Conservation (phyloP, 352 stramenopile species). For the Globisporangium okanoganense region DNA sequence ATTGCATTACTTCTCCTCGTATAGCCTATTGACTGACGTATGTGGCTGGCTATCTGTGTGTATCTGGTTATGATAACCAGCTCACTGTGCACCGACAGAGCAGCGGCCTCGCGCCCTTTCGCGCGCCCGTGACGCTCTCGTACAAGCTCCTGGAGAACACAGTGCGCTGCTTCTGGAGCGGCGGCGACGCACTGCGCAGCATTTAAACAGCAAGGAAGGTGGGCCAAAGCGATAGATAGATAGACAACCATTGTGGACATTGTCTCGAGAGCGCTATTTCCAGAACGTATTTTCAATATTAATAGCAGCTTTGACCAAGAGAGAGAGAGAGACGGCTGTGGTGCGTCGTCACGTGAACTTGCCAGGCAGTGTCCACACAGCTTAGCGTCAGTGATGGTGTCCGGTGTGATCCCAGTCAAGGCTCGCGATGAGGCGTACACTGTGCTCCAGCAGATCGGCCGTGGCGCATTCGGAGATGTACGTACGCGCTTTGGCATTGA, state of each 20-base stretch:
- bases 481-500: not conserved
- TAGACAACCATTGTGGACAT: not conserved
- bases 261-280: not conserved
- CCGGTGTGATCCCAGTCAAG: conserved; percentile 5
- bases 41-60: not conserved
- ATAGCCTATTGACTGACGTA: not conserved
- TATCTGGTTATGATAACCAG: conserved; percentile 16
- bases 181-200: conserved; percentile 25
- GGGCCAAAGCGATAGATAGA: not conserved
- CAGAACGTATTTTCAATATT: conserved; percentile 1
- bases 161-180: conserved; percentile 48
- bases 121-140: conserved; percentile 27
- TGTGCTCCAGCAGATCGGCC: conserved; percentile 37
- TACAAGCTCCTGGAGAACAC: conserved; percentile 78
- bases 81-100: conserved; percentile 39
- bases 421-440: conserved; percentile 18
- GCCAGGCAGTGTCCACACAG: too few relatives aligned
- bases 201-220: not conserved
- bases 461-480: conserved; percentile 53
- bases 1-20: not conserved
- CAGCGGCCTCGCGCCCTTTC: conserved; percentile 21
- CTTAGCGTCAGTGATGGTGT: not conserved
- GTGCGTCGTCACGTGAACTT: too few relatives aligned
- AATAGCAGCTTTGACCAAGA: conserved; percentile 1
- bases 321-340: too few relatives aligned